Percentiles rank a stretch among this genome's conserved stretches.
These are phyloP conservation scores for Hyphodiscus hymeniophilus DNA, from an alignment of 495 filamentous ascomycete genomes.

Conservation along the genomic window DNA sequence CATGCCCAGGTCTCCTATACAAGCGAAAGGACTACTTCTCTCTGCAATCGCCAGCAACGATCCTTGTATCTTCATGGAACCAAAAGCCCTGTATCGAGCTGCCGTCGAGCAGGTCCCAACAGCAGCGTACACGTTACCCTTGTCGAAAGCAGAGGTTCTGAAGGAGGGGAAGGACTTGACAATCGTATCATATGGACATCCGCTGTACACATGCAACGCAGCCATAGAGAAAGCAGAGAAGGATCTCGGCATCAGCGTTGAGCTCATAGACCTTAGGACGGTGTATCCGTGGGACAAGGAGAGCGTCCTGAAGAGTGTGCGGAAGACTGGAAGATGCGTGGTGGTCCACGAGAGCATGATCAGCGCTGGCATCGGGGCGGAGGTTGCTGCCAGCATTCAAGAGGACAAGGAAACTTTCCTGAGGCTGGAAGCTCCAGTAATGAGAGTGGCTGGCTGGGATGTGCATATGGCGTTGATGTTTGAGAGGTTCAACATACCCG, in stretches of 20 bases:
- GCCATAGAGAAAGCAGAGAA: constrained; percentile 78
- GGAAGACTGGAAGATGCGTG: constrained; percentile 82
- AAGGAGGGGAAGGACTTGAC: constrained; percentile 81
- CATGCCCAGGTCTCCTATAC: constrained; percentile 79
- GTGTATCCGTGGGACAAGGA: constrained; percentile 94
- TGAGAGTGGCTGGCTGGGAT: constrained; percentile 85
- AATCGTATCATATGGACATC: constrained; percentile 84
- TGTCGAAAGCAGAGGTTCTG: constrained; percentile 82
- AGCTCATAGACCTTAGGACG: constrained; percentile 87
- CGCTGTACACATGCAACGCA: constrained; percentile 76
- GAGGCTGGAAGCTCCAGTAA: constrained; percentile 84
- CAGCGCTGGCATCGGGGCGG: constrained; percentile 88
- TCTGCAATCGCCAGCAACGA: constrained; percentile 77
- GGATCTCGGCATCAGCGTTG: constrained; percentile 68
- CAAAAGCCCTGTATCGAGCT: constrained; percentile 89
- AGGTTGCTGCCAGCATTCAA: constrained; percentile 88
- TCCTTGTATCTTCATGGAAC: constrained; percentile 94
- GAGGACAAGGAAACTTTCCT: constrained; percentile 73
- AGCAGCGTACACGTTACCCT: constrained; percentile 70
- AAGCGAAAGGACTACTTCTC: constrained; percentile 87
- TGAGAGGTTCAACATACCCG: constrained; percentile 84
- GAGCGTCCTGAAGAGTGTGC: constrained; percentile 73
- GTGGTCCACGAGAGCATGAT: constrained; percentile 96
- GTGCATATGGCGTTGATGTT: constrained; percentile 75
- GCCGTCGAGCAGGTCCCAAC: constrained; percentile 92